Base-by-base conservation (phyloP, 2,329 filamentous ascomycete genomes). In the Colletotrichum cordylinicola region DNA sequence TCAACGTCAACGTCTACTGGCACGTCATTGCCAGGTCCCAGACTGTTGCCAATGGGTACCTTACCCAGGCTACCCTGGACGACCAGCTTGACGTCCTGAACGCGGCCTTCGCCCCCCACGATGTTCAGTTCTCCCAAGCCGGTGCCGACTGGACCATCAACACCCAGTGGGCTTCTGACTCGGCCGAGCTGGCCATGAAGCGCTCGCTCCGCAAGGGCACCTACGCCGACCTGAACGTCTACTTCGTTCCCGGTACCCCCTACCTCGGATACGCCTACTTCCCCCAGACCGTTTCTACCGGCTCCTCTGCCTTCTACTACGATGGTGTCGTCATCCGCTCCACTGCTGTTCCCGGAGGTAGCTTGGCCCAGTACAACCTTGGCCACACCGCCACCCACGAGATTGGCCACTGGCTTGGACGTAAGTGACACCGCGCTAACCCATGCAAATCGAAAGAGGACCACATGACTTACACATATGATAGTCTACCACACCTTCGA, bases 361-460 rank as follows among this genome's bases (percentile, higher is more conserved):
- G 79, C 55, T 79, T 80, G 13, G 74, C 80, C 39, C 83, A 86
- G 74, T 85, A 80, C 77, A 80, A 83, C 80, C 78, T 81, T 37
- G 83, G 84, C 21, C 81, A 81, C 77, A 82, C 82, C 5, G 79
- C 78, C n/a, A 80, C 79, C 43, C 87, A 88, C 81, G 88, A 89
- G 80, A 81, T 86, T 58, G 87, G 87, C 21, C 88, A 89, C 82
- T 89, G 87, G 87, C 80, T 89, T 67, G 87, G 87, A 70, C 83
- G 73, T 75, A 73, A 58, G 73, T 52, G 15, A 48, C 31, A 29
- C 10, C n/a, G 24, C n/a, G 9, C n/a, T 21, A 24, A 39, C 2
- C 7, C 5, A 15, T n/a, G 3, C 29, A 37, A 27, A 43, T 43
- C 37, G 35, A 52, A 52, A 24, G 43, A 52, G 13, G 43, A 21